These are phyloP conservation scores for Kalmusia sp. DNA, from an alignment of 2,329 filamentous ascomycete species.

Conservation along the genomic window DNA sequence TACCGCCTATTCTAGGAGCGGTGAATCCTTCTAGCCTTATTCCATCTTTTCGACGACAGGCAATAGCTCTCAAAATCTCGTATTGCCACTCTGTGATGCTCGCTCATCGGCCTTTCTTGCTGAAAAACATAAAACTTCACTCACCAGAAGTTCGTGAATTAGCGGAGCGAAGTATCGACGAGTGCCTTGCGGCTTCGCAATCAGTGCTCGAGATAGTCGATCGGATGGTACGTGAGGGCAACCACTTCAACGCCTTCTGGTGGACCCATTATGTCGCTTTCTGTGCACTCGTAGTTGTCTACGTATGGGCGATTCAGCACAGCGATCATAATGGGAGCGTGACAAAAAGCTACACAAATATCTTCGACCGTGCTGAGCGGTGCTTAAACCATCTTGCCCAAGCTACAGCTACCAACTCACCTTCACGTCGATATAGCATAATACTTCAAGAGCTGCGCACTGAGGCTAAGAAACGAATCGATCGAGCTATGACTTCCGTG, in stretches of 20 bases:
- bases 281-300: conserved; percentile 56
- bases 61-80: conserved; percentile 38
- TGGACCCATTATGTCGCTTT: conserved; percentile 60
- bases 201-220: conserved; percentile 47
- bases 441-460: conserved; percentile 55
- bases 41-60: conserved; percentile 49
- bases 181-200: conserved; percentile 54
- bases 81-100: conserved; percentile 46
- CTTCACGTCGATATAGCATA: conserved; percentile 56
- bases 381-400: conserved; percentile 55
- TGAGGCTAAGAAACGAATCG: conserved; percentile 43
- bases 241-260: conserved; percentile 54
- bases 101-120: conserved; percentile 40
- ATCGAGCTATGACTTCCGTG: background rate
- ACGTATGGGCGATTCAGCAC: conserved; percentile 57
- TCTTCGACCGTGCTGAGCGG: conserved; percentile 53
- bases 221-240: conserved; percentile 46
- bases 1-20: conserved; percentile 54
- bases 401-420: conserved; percentile 56
- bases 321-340: conserved; percentile 16
- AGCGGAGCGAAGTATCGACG: conserved; percentile 48
- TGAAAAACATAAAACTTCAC: conserved; percentile 23
- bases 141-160: conserved; percentile 29
- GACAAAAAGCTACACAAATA: conserved; percentile 19
- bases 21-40: conserved; percentile 57